phyloP scores from a whole-genome alignment of 2,329 filamentous ascomycete species.

The Arthrocladium fulminans region DNA sequence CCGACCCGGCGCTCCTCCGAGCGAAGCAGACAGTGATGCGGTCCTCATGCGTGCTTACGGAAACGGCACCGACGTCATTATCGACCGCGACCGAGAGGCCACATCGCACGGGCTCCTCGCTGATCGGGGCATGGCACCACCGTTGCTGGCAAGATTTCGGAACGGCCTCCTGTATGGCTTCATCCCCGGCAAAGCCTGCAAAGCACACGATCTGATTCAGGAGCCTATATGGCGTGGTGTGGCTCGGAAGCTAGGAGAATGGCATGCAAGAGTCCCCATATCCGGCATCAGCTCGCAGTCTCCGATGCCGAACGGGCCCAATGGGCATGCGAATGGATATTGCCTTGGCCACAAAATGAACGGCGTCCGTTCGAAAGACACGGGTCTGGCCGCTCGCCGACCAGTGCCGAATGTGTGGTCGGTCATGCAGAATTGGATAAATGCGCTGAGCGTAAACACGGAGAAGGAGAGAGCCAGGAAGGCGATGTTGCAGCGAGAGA shows the following conservation, averaged over 20 bases:
- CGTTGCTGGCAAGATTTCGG: slow-evolving; percentile 81
- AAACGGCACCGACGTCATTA: slow-evolving; percentile 85
- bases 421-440: slow-evolving; percentile 91
- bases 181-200: slow-evolving; percentile 70
- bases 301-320: slow-evolving; percentile 11
- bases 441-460: slow-evolving; percentile 67
- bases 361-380: slow-evolving; percentile 16
- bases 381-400: slow-evolving; percentile 52
- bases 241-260: slow-evolving; percentile 75
- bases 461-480: slow-evolving; percentile 60
- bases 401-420: slow-evolving; percentile 85
- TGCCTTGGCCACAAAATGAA: slow-evolving; percentile 31
- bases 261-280: slow-evolving; percentile 68
- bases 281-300: slow-evolving; percentile 30
- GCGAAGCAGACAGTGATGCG: slow-evolving; percentile 73
- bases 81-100: slow-evolving; percentile 74
- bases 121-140: slow-evolving; percentile 70
- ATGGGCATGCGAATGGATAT: slow-evolving; percentile 41
- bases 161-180: slow-evolving; percentile 95
- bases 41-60: slow-evolving; percentile 89
- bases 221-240: slow-evolving; percentile 73
- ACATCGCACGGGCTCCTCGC: slow-evolving; percentile 76
- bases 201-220: slow-evolving; percentile 68
- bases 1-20: slow-evolving; percentile 57
- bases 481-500: slow-evolving; percentile 61